A percentile compares a stretch with the other conserved stretches of the same genome.
These are phyloP conservation scores for Fraxinus ornus DNA, from an alignment of 305 asterid genomes.

Conservation along the genomic window DNA sequence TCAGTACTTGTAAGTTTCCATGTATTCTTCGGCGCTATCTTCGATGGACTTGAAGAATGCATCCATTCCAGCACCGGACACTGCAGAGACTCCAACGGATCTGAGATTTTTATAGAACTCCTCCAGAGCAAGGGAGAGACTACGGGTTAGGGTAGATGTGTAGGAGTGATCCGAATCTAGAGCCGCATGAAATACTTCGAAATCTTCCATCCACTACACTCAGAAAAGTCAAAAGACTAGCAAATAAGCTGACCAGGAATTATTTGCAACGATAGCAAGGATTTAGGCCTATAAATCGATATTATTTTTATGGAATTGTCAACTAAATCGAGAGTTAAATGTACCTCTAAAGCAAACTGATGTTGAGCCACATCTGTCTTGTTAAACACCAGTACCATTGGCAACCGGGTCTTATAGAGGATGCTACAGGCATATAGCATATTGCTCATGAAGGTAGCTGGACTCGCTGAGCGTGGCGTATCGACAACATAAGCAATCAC, in stretches of 20 bases:
- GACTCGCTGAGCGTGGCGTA: constrained; percentile 84
- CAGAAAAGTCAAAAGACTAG: background rate
- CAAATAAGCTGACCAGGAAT: background rate
- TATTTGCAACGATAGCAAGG: background rate
- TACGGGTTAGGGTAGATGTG: constrained; percentile 74
- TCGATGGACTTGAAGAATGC: constrained; percentile 75
- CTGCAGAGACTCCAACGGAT: constrained; percentile 93
- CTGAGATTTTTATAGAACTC: constrained; percentile 79
- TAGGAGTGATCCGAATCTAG: constrained; percentile 73
- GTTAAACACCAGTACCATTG: constrained; percentile 78
- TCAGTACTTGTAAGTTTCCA: constrained; percentile 80
- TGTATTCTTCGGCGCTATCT: constrained; percentile 81
- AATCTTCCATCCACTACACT: constrained; percentile 96
- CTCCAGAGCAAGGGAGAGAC: constrained; percentile 83
- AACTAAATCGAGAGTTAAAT: background rate
- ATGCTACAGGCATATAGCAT: constrained; percentile 96
- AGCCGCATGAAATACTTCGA: constrained; percentile 79
- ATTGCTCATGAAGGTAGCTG: constrained; percentile 95
- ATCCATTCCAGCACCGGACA: constrained; percentile 83
- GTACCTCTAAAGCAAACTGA: constrained; percentile 89
- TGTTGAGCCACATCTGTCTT: constrained; percentile 95
- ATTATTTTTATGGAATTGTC: background rate
- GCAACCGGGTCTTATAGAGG: constrained; percentile 88
- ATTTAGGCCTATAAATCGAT: background rate
- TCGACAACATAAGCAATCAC: constrained; percentile 84